Evolutionary conservation across 768 basidiomycete species (phyloP).

Genomic region (Coprinellus micaceus): DNA sequence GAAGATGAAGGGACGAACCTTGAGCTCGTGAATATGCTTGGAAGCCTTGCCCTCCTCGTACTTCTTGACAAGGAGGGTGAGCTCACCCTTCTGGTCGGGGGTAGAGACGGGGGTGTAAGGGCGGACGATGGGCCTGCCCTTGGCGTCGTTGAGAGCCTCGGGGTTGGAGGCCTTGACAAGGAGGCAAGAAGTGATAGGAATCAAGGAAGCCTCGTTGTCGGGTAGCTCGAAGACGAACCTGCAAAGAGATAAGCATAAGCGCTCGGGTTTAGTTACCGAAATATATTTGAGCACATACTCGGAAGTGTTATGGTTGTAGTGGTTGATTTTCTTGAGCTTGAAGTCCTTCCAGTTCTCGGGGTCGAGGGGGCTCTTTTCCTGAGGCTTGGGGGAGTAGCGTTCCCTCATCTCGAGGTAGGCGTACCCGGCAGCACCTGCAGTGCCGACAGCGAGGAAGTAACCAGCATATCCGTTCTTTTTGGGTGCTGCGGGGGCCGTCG

Average conservation of each 20-base stretch:
- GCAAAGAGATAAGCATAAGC: neutral
- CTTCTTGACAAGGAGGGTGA: constrained; percentile 81
- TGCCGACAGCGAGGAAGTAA: constrained; percentile 47
- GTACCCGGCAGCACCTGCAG: constrained; percentile 41
- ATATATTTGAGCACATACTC: constrained; percentile 37
- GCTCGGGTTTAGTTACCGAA: no score
- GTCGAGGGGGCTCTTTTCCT: constrained; percentile 72
- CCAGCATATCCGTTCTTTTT: constrained; percentile 46
- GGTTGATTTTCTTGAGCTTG: constrained; percentile 73
- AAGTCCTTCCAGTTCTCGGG: constrained; percentile 75
- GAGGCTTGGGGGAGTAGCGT: constrained; percentile 33
- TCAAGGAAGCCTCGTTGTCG: constrained; percentile 69
- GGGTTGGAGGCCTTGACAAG: constrained; percentile 72
- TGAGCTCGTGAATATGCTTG: constrained; percentile 75
- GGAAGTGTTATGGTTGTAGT: constrained; percentile 94
- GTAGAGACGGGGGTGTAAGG: constrained; percentile 93
- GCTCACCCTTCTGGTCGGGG: constrained; percentile 68
- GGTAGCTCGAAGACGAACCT: constrained; percentile 83
- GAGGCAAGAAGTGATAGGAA: constrained; percentile 77
- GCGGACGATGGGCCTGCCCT: constrained; percentile 84
- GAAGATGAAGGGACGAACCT: constrained; percentile 31
- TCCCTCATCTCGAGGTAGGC: constrained; percentile 44
- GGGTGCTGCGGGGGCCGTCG: constrained; percentile 33
- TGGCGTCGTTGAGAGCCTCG: constrained; percentile 59
- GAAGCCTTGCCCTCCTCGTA: constrained; percentile 82